Conservation (phyloP, 2,329 filamentous ascomycete genomes). For the Mariannaea elegans region DNA sequence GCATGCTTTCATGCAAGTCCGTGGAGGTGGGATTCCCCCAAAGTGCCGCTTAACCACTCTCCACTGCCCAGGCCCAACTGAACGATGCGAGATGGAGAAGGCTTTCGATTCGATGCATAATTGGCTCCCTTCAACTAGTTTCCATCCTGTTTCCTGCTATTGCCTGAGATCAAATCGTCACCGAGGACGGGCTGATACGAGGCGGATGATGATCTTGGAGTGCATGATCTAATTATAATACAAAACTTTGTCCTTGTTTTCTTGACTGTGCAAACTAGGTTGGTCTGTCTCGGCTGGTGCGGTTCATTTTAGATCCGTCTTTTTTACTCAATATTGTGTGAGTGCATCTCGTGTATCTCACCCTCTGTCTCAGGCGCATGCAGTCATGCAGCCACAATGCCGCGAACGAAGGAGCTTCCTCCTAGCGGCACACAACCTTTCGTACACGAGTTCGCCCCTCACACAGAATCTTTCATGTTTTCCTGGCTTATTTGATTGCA, state of each 20-base stretch:
- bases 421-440: background rate
- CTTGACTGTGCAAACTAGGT: background rate
- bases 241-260: background rate
- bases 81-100: background rate
- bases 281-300: background rate
- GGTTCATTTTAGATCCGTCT: background rate
- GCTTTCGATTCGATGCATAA: background rate
- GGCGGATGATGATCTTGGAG: too few relatives aligned
- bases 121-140: too few relatives aligned
- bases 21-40: constrained; percentile 1
- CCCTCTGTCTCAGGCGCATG: background rate
- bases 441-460: background rate
- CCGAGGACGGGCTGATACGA: too few relatives aligned
- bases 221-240: too few relatives aligned
- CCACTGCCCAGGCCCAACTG: background rate
- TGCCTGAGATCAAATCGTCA: too few relatives aligned
- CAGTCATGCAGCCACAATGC: background rate
- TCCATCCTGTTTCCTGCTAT: too few relatives aligned
- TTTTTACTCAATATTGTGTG: background rate
- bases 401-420: background rate
- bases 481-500: too few relatives aligned
- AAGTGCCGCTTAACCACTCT: constrained; percentile 7
- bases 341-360: background rate
- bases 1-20: constrained; percentile 6
- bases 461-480: too few relatives aligned